Percentiles rank a stretch among this genome's conserved stretches.
Conservation (phyloP, 345 rosid genomes). For the Erodium maritimum region DNA sequence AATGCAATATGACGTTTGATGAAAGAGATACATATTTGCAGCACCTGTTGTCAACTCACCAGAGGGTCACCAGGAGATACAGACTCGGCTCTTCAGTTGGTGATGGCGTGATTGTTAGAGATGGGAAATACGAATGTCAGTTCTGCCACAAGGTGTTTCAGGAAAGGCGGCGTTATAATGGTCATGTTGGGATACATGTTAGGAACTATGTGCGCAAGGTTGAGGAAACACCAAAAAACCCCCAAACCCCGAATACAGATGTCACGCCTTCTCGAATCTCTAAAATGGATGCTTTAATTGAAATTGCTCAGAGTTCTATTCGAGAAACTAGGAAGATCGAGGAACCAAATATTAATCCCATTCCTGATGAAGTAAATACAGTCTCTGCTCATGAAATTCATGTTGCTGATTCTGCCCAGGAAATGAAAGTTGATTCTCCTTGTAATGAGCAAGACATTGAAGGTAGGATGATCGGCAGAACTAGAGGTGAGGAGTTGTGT, state of each 20-base stretch:
- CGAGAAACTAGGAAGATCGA: conserved; percentile 28
- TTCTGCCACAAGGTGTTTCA: conserved; percentile 65
- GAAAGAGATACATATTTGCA: conserved; percentile 55
- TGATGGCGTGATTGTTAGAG: conserved; percentile 60
- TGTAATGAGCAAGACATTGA: conserved; percentile 19
- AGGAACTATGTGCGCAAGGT: conserved; percentile 51
- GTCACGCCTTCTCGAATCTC: conserved; percentile 38
- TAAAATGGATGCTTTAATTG: conserved; percentile 73
- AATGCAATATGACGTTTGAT: conserved; percentile 53
- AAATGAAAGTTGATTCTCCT: conserved; percentile 27
- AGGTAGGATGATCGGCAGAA: conserved; percentile 13
- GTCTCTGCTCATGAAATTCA: conserved; percentile 20
- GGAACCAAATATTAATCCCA: conserved; percentile 15
- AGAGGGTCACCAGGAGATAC: conserved; percentile 48
- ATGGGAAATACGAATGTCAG: conserved; percentile 72
- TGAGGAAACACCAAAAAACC: conserved; percentile 39
- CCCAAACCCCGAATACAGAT: conserved; percentile 23
- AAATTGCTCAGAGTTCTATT: conserved; percentile 73
- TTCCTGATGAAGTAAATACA: conserved; percentile 17
- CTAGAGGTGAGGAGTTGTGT: conserved; percentile 16
- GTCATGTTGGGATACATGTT: conserved; percentile 67
- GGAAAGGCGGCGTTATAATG: conserved; percentile 62
- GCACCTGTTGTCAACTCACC: conserved; percentile 61
- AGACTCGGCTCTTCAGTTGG: conserved; percentile 67
- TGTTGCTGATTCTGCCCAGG: conserved; percentile 23